These are phyloP conservation scores for Mycena epipterygia DNA, from an alignment of 768 basidiomycete species.

Conservation along the genomic window DNA sequence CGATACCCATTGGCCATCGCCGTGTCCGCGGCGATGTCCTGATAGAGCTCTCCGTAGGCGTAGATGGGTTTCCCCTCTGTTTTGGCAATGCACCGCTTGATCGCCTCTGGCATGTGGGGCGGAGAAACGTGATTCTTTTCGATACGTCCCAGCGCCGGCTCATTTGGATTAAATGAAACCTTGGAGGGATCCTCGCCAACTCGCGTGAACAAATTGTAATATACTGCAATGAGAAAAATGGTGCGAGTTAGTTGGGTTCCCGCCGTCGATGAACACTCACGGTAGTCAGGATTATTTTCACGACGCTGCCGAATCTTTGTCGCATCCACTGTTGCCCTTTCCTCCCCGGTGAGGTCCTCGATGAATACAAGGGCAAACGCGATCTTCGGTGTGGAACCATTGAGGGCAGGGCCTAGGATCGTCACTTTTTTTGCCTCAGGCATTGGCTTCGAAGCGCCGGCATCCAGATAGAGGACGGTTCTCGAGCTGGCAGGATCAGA, in stretches of 20 bases:
- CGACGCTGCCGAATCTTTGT: no score
- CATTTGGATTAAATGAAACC: not conserved
- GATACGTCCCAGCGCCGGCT: not conserved
- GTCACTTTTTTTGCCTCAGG: not conserved
- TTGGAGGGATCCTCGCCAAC: not conserved
- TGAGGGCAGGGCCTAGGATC: not conserved
- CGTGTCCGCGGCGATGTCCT: not conserved
- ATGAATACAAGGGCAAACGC: not conserved
- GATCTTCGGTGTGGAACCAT: not conserved
- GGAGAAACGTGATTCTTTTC: not conserved
- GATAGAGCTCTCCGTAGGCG: not conserved
- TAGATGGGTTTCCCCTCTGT: not conserved
- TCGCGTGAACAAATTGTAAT: conserved; percentile 13
- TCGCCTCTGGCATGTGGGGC: not conserved
- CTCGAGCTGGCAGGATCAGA: not conserved
- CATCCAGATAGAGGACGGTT: not conserved
- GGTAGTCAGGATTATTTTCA: not conserved
- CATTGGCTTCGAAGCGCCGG: not conserved
- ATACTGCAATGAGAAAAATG: not conserved
- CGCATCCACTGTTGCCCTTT: not conserved
- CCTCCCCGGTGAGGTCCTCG: not conserved
- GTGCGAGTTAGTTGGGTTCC: not conserved
- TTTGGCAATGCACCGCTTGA: not conserved
- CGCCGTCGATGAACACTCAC: not conserved
- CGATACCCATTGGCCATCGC: no score